These are phyloP conservation scores for Paraleonurus japonicus DNA, from an alignment of 257 asterid species.

Conservation along the genomic window DNA sequence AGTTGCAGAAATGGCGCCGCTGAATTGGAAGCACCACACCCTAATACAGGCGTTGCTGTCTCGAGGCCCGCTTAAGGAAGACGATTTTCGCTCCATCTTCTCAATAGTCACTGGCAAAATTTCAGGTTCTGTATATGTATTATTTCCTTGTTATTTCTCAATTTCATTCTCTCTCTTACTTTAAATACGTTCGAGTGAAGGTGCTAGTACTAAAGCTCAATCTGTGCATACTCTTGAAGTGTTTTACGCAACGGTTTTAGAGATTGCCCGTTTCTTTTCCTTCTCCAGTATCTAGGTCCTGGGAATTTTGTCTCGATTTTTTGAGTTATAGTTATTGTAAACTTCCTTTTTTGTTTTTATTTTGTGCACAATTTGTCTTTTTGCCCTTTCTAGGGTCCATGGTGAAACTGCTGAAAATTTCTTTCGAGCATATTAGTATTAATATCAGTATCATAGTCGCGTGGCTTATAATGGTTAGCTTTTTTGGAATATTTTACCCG, in stretches of 20 bases:
- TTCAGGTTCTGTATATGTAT: slow-evolving; percentile 41
- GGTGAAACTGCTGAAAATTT: not conserved
- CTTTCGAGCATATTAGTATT: not conserved
- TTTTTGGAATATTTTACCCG: not conserved
- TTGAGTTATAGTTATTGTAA: not conserved
- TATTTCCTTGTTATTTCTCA: not conserved
- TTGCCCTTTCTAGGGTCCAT: not conserved
- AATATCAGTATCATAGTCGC: not conserved
- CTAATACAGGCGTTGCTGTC: slow-evolving; percentile 74
- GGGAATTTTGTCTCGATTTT: not conserved
- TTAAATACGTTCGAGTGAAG: not conserved
- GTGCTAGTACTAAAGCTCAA: not conserved
- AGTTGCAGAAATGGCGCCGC: slow-evolving; percentile 42
- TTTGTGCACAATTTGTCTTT: not conserved
- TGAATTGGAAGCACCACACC: slow-evolving; percentile 72
- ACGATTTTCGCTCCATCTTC: slow-evolving; percentile 56
- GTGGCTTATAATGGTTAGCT: not conserved
- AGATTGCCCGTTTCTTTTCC: not conserved
- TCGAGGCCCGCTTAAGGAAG: slow-evolving; percentile 68
- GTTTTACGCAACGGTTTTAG: not conserved
- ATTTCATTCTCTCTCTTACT: not conserved
- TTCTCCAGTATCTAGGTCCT: not conserved
- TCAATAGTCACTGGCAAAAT: slow-evolving; percentile 43
- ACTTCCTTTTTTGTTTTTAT: not conserved
- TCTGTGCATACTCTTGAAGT: not conserved